Evolutionary conservation across 2,329 filamentous ascomycete species (phyloP).

Genomic region (Chalaropsis ovoidea): DNA sequence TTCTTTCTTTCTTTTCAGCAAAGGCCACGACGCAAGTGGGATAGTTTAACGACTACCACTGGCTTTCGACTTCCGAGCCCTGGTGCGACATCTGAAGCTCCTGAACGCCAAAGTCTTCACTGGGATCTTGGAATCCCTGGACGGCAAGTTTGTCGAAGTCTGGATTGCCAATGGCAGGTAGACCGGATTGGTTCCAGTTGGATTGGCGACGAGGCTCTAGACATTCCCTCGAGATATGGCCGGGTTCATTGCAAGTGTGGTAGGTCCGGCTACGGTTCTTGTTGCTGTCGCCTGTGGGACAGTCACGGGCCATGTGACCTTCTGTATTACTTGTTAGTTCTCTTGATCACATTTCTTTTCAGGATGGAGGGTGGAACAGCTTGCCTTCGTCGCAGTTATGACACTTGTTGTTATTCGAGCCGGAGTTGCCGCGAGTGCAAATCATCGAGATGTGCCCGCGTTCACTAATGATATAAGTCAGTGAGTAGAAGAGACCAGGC

Average conservation of each 20-base stretch:
- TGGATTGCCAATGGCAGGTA: neutral
- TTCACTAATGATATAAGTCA: neutral
- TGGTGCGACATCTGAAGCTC: neutral
- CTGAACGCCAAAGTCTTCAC: neutral
- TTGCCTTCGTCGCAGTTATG: neutral
- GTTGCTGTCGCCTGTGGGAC: neutral
- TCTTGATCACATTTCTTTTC: neutral
- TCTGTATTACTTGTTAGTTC: neutral
- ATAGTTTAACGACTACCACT: neutral
- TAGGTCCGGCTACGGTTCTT: conserved; percentile 43
- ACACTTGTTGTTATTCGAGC: neutral
- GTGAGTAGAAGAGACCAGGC: neutral
- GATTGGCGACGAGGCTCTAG: conserved; percentile 11
- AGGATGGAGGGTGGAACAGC: neutral
- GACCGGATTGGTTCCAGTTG: neutral
- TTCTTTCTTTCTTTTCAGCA: too few species aligned
- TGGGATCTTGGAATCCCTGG: neutral
- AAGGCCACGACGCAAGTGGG: too few species aligned
- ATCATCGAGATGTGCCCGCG: neutral
- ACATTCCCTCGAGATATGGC: conserved; percentile 63
- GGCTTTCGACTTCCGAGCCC: neutral
- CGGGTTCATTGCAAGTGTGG: conserved; percentile 52
- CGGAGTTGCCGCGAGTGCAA: neutral
- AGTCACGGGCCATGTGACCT: neutral
- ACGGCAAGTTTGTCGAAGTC: neutral